phyloP scores from a whole-genome alignment of 805 yeast genomes.

The Starmerella bacillaris region DNA sequence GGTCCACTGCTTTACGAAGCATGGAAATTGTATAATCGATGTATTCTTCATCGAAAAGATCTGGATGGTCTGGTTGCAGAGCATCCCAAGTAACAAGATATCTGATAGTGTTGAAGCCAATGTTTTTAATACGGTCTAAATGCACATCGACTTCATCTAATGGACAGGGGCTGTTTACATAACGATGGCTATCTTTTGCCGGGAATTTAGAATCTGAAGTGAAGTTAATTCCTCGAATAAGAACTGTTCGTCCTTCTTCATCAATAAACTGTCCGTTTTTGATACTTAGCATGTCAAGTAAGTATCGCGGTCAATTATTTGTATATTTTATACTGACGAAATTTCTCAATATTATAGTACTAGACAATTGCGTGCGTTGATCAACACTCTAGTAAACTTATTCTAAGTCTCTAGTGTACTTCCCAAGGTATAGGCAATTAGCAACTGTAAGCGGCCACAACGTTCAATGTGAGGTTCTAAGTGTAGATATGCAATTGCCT shows the following conservation, averaged over 20 bases:
- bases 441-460: too few relatives aligned
- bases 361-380: background rate
- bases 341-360: background rate
- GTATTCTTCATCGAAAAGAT: slow-evolving; percentile 55
- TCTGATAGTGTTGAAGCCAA: slow-evolving; percentile 69
- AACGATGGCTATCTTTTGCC: slow-evolving; percentile 31
- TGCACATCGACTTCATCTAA: slow-evolving; percentile 55
- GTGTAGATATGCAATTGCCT: too few relatives aligned
- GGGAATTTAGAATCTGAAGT: slow-evolving; percentile 66
- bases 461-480: too few relatives aligned
- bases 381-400: too few relatives aligned
- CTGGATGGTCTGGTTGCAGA: slow-evolving; percentile 74
- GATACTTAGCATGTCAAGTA: slow-evolving; percentile 7
- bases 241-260: slow-evolving; percentile 36
- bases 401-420: too few relatives aligned
- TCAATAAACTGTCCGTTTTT: slow-evolving; percentile 40
- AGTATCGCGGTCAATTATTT: background rate
- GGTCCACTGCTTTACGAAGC: slow-evolving; percentile 33
- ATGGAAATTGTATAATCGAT: slow-evolving; percentile 52
- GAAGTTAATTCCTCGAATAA: slow-evolving; percentile 61
- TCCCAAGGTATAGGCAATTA: too few relatives aligned
- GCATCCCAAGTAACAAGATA: slow-evolving; percentile 86
- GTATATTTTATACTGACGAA: too few relatives aligned
- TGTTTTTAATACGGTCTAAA: slow-evolving; percentile 45
- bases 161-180: slow-evolving; percentile 65